Percentiles rank a stretch among this genome's conserved stretches.
Evolutionary conservation across 192 early-diverging fungal genomes (phyloP).

Genomic region (Rhizoclosmatium sp.): DNA sequence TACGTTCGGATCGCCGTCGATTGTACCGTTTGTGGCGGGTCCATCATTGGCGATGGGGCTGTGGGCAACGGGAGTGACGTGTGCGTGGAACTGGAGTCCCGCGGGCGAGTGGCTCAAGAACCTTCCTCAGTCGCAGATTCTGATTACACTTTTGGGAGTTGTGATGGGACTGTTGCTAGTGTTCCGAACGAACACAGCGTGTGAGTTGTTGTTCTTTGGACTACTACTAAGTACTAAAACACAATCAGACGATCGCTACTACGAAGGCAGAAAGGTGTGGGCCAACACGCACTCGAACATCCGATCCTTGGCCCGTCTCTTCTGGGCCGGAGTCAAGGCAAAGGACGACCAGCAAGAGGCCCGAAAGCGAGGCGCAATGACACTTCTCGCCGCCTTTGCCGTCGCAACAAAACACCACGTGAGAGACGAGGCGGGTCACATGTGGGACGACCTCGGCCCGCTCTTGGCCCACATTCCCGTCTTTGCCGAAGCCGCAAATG

Average conservation of each 20-base stretch:
- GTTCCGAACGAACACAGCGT: conserved; percentile 29
- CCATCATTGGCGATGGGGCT: not conserved
- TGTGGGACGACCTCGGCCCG: conserved; percentile 69
- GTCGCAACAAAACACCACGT: conserved; percentile 85
- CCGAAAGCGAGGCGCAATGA: conserved; percentile 57
- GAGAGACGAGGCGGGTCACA: conserved; percentile 68
- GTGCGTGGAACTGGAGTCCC: not conserved
- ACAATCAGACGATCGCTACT: conserved; percentile 17
- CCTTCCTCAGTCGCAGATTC: conserved; percentile 42
- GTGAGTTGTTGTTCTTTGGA: not conserved
- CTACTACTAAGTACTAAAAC: not conserved
- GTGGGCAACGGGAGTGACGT: conserved; percentile 11
- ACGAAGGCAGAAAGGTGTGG: conserved; percentile 90
- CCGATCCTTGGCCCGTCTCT: conserved; percentile 78
- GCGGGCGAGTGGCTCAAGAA: not conserved
- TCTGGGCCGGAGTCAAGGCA: conserved; percentile 65
- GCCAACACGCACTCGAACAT: conserved; percentile 70
- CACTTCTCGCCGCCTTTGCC: conserved; percentile 79
- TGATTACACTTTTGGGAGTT: conserved; percentile 47
- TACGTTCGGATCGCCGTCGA: not conserved
- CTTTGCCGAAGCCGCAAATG: not conserved
- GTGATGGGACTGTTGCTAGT: conserved; percentile 31
- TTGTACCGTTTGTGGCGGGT: conserved; percentile 1
- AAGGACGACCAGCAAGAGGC: not conserved
- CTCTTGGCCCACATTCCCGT: not conserved